Base-by-base conservation (phyloP, 2,329 filamentous ascomycete species). In the Diaporthe sp. region DNA sequence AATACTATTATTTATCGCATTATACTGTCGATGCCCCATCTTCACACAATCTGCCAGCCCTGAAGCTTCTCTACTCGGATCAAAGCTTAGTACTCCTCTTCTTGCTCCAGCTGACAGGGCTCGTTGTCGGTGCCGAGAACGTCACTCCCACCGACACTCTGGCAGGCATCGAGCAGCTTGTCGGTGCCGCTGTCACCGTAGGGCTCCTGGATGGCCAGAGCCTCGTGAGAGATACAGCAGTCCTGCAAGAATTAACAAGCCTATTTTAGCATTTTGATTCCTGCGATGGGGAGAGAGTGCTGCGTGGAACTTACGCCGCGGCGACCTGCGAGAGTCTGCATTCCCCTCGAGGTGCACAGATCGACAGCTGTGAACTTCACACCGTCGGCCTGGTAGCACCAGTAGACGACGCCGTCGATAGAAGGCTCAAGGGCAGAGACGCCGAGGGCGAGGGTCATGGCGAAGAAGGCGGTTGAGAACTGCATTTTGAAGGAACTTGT, bases 81-180 rank as follows among this genome's bases (percentile, higher is more conserved):
- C 51, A 4, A 60, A 60, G 57, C 57, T 25, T 25, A 60, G 57
- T 60, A 60, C 57, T 42, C 57, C 10, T 60, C 57, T 2, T 39
- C 22, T 6, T 3, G 0, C 34, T 42, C 57, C 57, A 60, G 57
- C 57, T 60, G 7, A 1, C 57, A 60, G 4, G 57, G 57, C 57
- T 60, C 57, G 57, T 60, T 60, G 57, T 60, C 57, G 34, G 57
- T 60, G 57, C 57, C 57, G 34, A 60, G 34, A 25, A 60, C 57
- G 34, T 60, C 57, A 3, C 17, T 60, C 4, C 57, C 57, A 17
- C 57, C 57, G 12, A 60, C 22, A 9, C 22, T 60, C 34, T 60
- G 57, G 34, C 57, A 60, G 22, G 57, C 57, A 15, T 60, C 57
- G 6, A 60, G 57, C 34, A 60, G 22, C 34, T n/a, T 25, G 34